Evolutionary conservation across 768 basidiomycete species (phyloP).

Genomic region (Leucogyrophana mollusca): DNA sequence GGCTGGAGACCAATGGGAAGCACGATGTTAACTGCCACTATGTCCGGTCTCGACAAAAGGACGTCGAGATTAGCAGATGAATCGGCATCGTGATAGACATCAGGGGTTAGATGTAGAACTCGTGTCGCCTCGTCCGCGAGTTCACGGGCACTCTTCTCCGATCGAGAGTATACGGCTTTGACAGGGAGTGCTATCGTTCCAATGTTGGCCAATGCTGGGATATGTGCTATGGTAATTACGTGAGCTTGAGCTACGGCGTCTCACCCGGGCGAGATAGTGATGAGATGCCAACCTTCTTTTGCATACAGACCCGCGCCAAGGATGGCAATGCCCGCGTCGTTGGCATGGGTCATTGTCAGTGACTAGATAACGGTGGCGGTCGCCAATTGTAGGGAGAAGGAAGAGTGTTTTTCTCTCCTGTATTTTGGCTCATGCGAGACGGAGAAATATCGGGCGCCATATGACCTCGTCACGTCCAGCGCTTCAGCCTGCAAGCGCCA

Average conservation of each 20-base stretch:
- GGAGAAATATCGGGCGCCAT: constrained; percentile 7
- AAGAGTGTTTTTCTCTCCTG: background rate
- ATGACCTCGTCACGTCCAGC: no score
- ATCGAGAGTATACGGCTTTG: constrained; percentile 76
- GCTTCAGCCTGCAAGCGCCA: no score
- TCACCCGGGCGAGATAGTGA: constrained; percentile 8
- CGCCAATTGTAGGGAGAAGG: background rate
- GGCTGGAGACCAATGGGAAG: constrained; percentile 76
- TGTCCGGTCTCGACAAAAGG: constrained; percentile 62
- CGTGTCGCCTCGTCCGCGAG: constrained; percentile 45
- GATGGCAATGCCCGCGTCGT: constrained; percentile 65
- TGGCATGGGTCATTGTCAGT: no score
- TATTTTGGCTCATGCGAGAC: background rate
- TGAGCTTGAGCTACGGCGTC: background rate
- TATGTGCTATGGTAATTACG: constrained; percentile 50
- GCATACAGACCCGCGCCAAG: constrained; percentile 76
- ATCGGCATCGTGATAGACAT: constrained; percentile 52
- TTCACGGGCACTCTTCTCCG: constrained; percentile 50
- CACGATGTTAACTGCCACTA: constrained; percentile 66
- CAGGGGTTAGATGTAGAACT: constrained; percentile 29
- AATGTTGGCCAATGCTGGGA: constrained; percentile 62
- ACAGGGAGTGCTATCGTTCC: constrained; percentile 38
- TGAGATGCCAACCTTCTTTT: constrained; percentile 51
- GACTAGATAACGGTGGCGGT: constrained; percentile 8
- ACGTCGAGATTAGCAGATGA: constrained; percentile 41